A percentile compares a stretch with the other conserved stretches of the same genome.
Evolutionary conservation across 345 rosid genomes (phyloP).

Genomic region (Euclidium syriacum): DNA sequence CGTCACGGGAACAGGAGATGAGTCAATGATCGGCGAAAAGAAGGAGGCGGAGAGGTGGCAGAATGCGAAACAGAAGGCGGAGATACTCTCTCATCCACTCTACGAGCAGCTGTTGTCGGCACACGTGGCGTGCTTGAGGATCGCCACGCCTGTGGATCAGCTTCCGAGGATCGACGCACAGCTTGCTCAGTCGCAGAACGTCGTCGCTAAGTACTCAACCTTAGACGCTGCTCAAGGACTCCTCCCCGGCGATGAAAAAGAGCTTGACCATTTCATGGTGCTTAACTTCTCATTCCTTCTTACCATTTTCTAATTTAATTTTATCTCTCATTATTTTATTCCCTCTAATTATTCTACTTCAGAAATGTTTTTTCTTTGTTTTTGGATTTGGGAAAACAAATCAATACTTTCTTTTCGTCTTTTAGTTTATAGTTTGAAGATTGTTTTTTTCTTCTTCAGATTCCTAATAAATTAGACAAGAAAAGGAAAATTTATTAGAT

Average conservation of each 20-base stretch:
- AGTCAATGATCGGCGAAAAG: slow-evolving; percentile 21
- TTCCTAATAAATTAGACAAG: neutral
- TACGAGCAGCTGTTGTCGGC: slow-evolving; percentile 89
- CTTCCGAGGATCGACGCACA: slow-evolving; percentile 95
- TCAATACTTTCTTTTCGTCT: neutral
- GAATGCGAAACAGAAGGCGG: slow-evolving; percentile 72
- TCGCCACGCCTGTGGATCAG: slow-evolving; percentile 99
- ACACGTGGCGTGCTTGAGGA: slow-evolving; percentile 80
- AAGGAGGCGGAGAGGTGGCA: slow-evolving; percentile 62
- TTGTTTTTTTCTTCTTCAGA: neutral
- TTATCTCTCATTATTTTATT: neutral
- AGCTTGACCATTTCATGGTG: slow-evolving; percentile 99
- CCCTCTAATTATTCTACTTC: too few relatives aligned
- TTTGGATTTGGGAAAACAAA: neutral
- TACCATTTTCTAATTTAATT: neutral
- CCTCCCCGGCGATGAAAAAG: slow-evolving; percentile 61
- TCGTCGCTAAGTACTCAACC: slow-evolving; percentile 78
- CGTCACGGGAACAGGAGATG: slow-evolving; percentile 30
- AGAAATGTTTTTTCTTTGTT: neutral
- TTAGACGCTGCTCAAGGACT: slow-evolving; percentile 49
- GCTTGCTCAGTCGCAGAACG: slow-evolving; percentile 92
- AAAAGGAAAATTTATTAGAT: neutral
- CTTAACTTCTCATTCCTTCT: slow-evolving; percentile 12
- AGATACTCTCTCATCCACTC: slow-evolving; percentile 78
- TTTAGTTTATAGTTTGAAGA: neutral